A percentile compares a stretch with the other conserved stretches of the same genome.
Conservation (phyloP, 1,284 basidiomycete species). For the Microbotryum lychnidis-dioicae region DNA sequence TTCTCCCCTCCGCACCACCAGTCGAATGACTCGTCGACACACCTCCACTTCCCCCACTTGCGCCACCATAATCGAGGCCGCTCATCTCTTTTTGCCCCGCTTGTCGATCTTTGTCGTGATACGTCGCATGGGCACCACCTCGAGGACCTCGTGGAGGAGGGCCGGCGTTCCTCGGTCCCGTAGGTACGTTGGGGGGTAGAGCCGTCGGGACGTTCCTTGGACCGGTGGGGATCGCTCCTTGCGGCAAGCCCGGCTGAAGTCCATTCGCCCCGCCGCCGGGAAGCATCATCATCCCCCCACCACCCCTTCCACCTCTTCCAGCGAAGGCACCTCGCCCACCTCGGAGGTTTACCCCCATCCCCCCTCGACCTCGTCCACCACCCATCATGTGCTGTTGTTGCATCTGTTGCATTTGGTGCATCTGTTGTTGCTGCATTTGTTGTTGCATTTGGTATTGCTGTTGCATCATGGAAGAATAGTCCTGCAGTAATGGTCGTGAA, state of each 20-base stretch:
- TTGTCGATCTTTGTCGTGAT: neutral
- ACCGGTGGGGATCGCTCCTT: neutral
- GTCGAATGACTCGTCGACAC: neutral
- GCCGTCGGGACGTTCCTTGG: neutral
- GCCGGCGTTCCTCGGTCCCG: neutral
- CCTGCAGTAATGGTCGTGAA: too few relatives aligned
- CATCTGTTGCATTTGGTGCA: too few relatives aligned
- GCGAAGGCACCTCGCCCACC: neutral
- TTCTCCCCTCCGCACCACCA: neutral
- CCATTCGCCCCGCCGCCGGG: neutral
- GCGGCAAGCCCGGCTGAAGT: neutral
- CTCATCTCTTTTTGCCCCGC: neutral
- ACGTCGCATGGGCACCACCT: neutral
- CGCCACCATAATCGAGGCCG: neutral
- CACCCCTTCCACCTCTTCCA: neutral
- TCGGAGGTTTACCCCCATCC: neutral
- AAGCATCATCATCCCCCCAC: neutral
- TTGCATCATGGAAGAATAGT: too few relatives aligned
- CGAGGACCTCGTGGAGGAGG: neutral
- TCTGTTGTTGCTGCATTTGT: too few relatives aligned
- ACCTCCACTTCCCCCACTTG: neutral
- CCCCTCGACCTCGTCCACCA: neutral
- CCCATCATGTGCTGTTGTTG: conserved; percentile 8
- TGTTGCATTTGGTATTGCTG: too few relatives aligned
- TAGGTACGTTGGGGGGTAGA: neutral